Percentiles rank a stretch among this genome's conserved stretches.
phyloP scores from a whole-genome alignment of 2,329 filamentous ascomycete species.

The Peltaster fructicola region DNA sequence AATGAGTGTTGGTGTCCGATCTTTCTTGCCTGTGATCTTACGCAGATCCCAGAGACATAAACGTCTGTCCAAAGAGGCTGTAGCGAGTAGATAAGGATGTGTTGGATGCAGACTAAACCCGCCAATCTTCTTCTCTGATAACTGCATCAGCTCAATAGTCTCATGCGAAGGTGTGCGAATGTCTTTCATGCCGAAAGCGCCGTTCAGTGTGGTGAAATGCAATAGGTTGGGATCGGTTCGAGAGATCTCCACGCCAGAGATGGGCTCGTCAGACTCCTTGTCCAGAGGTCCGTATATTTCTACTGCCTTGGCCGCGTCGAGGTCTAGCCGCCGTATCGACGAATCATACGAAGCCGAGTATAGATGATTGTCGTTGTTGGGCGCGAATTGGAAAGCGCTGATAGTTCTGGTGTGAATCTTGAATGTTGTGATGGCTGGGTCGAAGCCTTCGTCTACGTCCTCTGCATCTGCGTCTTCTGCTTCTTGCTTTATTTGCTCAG shows the following conservation, averaged over 20 bases:
- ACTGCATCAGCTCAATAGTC: conserved; percentile 46
- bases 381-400: conserved; percentile 62
- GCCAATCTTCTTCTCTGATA: conserved; percentile 88
- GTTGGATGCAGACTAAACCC: conserved; percentile 74
- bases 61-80: conserved; percentile 75
- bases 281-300: conserved; percentile 66
- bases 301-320: conserved; percentile 59
- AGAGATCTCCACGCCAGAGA: conserved; percentile 72
- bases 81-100: conserved; percentile 67
- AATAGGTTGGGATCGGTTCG: conserved; percentile 52
- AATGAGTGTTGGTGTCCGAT: conserved; percentile 47
- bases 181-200: conserved; percentile 66
- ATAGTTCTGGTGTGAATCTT: conserved; percentile 86
- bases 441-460: conserved; percentile 44
- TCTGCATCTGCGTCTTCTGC: conserved; percentile 47
- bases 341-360: conserved; percentile 87
- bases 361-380: conserved; percentile 53
- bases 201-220: conserved; percentile 75
- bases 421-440: conserved; percentile 72
- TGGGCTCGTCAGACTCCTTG: conserved; percentile 51
- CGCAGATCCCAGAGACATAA: conserved; percentile 86
- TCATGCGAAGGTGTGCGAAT: conserved; percentile 40
- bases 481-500: conserved; percentile 25
- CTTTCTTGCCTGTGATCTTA: conserved; percentile 50
- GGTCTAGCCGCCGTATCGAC: conserved; percentile 70